These are phyloP conservation scores for Candida hungchunana DNA, from an alignment of 805 yeast genomes.

Conservation along the genomic window DNA sequence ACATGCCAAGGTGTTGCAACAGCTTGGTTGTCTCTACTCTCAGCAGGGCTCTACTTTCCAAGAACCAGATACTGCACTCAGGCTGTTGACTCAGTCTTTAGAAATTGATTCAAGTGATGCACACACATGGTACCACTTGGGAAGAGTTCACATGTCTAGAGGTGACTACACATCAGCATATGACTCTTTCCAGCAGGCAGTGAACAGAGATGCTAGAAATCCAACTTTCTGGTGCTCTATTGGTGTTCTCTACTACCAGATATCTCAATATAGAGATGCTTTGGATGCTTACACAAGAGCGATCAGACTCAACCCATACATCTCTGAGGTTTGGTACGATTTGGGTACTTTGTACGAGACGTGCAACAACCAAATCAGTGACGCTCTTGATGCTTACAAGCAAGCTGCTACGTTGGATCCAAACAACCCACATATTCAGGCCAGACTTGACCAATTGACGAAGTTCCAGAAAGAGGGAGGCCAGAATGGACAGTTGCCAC, in stretches of 20 bases:
- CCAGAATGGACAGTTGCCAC: slow-evolving; percentile 46
- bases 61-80: slow-evolving; percentile 79
- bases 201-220: slow-evolving; percentile 91
- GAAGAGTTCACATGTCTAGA: slow-evolving; percentile 95
- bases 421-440: slow-evolving; percentile 88
- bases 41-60: slow-evolving; percentile 63
- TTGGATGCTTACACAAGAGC: slow-evolving; percentile 97
- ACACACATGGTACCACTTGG: slow-evolving; percentile 95
- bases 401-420: slow-evolving; percentile 97
- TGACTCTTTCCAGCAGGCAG: slow-evolving; percentile 98
- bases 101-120: slow-evolving; percentile 91
- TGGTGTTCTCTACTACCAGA: slow-evolving; percentile 95
- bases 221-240: slow-evolving; percentile 98
- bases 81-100: slow-evolving; percentile 77
- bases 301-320: slow-evolving; percentile 90
- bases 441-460: slow-evolving; percentile 81
- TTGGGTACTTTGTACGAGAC: slow-evolving; percentile 95
- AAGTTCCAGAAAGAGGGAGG: slow-evolving; percentile 69
- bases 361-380: slow-evolving; percentile 91
- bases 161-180: slow-evolving; percentile 94
- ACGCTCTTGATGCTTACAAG: slow-evolving; percentile 94
- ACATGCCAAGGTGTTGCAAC: slow-evolving; percentile 95
- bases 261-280: slow-evolving; percentile 94
- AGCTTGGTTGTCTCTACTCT: slow-evolving; percentile 91
- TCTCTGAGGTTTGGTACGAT: slow-evolving; percentile 98